Evolutionary conservation across 2,329 filamentous ascomycete species (phyloP), one percentile per base, ranked within the genome.

Genomic region (Aureobasidium subglaciale): DNA sequence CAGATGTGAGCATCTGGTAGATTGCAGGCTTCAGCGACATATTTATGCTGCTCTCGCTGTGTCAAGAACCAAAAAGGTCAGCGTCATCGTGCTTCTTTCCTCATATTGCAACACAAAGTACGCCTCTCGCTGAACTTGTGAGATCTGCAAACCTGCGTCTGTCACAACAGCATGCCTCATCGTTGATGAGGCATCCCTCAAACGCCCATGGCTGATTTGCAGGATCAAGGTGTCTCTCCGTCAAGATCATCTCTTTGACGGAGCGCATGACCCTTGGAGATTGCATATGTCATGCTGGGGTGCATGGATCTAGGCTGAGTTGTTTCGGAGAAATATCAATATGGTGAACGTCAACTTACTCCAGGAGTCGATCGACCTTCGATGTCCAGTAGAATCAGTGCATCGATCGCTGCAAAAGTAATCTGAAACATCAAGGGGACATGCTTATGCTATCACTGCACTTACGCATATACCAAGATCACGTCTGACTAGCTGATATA

Each of bases 241-340:
- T 25, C n/a, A 9, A 3, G 15, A 54, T 54, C 38, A 18, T 22
- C 20, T 29, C 18, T 20, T 5, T n/a, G 32, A 13, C 11, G 27
- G 15, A 34, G 27, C 50, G 37, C 50, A 54, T 54, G 50, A 54
- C 25, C 29, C 5, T 42, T 18, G 18, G 37, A 43, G 50, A 52
- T 52, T 41, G 48, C 25, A 29, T 18, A 13, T 41, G 27, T 52
- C 11, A 40, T 22, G 34, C 25, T 41, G 35, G 35, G 41, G 41
- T 52, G 48, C 34, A 40, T 34, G 10, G 16, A 52, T 34, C 48
- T 41, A 40, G 48, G 34, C 48, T 52, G 18, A 24, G 46, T 38
- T 20, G 32, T 29, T 38, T 49, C 16, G 32, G 35, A 27, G 11
- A 35, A 30, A 37, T 37, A 37, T 8, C n/a, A 29, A 27, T 13